Percentiles rank a stretch among this genome's conserved stretches.
Conservation (phyloP, 140 eudicot genomes). For the Ambrosia hybrid region DNA sequence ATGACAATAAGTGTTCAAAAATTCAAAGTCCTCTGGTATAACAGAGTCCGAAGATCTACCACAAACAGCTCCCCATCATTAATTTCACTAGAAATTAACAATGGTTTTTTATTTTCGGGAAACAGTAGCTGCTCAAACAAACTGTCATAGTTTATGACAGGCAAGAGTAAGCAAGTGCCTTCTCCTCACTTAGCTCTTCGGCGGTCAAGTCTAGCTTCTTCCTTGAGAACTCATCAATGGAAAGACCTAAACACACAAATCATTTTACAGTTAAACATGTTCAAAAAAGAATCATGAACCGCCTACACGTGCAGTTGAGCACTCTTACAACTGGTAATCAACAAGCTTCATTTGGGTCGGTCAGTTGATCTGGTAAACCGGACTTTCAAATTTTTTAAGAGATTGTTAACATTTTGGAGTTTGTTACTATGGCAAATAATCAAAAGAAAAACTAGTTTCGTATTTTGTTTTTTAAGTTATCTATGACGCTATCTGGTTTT, state of each 20-base stretch:
- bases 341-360: too few species aligned
- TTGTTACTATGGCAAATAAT: too few species aligned
- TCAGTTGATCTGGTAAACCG: too few species aligned
- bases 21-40: conserved; percentile 28
- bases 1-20: conserved; percentile 31
- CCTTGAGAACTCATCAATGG: conserved; percentile 87
- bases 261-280: background rate
- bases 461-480: too few species aligned
- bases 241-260: conserved; percentile 50
- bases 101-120: conserved; percentile 49
- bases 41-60: conserved; percentile 18
- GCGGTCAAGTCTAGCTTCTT: conserved; percentile 91
- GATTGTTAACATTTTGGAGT: too few species aligned
- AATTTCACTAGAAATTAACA: conserved; percentile 25
- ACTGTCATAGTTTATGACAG: conserved; percentile 42
- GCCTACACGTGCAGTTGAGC: too few species aligned
- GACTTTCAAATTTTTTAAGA: too few species aligned
- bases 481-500: too few species aligned
- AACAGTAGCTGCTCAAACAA: conserved; percentile 38
- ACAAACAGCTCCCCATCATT: conserved; percentile 43
- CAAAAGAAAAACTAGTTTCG: too few species aligned
- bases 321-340: too few species aligned
- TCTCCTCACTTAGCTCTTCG: conserved; percentile 79
- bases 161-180: conserved; percentile 86
- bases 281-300: too few species aligned